phyloP scores from a whole-genome alignment of 2,329 filamentous ascomycete species.

The Sarocladiaceae sp. region DNA sequence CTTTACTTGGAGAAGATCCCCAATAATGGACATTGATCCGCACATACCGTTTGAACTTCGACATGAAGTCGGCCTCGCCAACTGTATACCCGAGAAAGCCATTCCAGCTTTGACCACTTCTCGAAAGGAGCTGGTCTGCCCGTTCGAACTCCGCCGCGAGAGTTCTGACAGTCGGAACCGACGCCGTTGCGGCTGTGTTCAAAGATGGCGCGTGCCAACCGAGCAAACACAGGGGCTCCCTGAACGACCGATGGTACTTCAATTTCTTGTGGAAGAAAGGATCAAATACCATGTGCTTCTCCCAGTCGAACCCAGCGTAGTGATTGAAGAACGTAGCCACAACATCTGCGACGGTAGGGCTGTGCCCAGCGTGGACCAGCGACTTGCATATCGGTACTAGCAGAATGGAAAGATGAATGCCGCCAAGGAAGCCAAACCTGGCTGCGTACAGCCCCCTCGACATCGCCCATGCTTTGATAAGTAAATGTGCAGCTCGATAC shows the following conservation, averaged over 20 bases:
- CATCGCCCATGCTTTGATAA: constrained; percentile 59
- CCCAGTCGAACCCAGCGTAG: constrained; percentile 60
- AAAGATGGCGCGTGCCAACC: constrained; percentile 58
- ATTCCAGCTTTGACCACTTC: constrained; percentile 36
- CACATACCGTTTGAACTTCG: constrained; percentile 48
- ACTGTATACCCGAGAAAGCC: constrained; percentile 28
- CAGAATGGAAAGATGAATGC: constrained; percentile 61
- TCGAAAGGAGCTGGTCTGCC: constrained; percentile 36
- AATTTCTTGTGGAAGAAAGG: constrained; percentile 52
- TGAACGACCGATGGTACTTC: constrained; percentile 48
- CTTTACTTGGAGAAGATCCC: constrained; percentile 52
- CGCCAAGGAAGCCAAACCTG: constrained; percentile 61
- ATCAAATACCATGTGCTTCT: constrained; percentile 50
- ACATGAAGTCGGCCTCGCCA: constrained; percentile 45
- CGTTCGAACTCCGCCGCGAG: constrained; percentile 47
- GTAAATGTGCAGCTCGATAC: constrained; percentile 55
- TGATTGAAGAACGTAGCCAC: constrained; percentile 58
- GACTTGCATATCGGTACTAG: constrained; percentile 57
- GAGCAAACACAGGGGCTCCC: constrained; percentile 60
- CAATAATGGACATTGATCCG: constrained; percentile 63
- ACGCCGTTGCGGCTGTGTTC: constrained; percentile 54
- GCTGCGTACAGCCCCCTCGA: constrained; percentile 59
- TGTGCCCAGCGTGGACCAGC: constrained; percentile 30
- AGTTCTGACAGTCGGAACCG: constrained; percentile 45
- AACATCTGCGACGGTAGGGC: constrained; percentile 44